Evolutionary conservation across 1,284 basidiomycete genomes (phyloP), one percentile per base, ranked within the genome.

Genomic region (Cryptococcus sp.): DNA sequence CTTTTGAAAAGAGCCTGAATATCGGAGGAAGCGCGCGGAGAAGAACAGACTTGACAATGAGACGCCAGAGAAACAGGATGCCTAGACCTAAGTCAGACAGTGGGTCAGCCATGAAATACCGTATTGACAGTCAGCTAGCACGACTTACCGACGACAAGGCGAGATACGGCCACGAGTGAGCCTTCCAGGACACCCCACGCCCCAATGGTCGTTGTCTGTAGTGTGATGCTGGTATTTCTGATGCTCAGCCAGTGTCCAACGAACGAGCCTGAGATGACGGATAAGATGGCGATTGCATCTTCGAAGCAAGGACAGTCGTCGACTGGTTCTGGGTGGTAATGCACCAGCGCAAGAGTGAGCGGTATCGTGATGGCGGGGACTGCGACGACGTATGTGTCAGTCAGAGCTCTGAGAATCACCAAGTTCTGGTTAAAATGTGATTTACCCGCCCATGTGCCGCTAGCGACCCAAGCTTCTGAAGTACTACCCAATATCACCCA

Each of bases 221-320:
- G 8, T 17, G 50, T 5, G 25, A 48, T 19, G 25, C 59, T 22
- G 38, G 47, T 23, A 15, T 25, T 20, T 20, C n/a, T n/a, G 11
- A 58, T 55, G 50, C 62, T 43, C 46, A 81, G 82, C 87, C 90
- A 93, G 52, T 85, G 81, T 0, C 86, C 86, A 1, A 93, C 72
- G 20, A 85, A 81, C n/a, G 84, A 81, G 19, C 95, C 95, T 53
- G 90, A 82, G 16, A 91, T 83, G 46, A 94, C 93, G 13, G 90
- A 88, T 22, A 91, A 80, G 67, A 95, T 90, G 0, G 95, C 93
- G 55, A 97, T 95, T 5, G 93, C 91, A 70, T 99, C 95, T 76
- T 98, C 95, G 76, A 97, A 99, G 78, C 95, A 98, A 0, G 95
- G 96, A 70, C 95, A 98, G 71, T 96, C 92, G 61, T 97, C 93